These are phyloP conservation scores for Acanthochlamys bracteata DNA, from an alignment of 106 monocot genomes.

Conservation along the genomic window DNA sequence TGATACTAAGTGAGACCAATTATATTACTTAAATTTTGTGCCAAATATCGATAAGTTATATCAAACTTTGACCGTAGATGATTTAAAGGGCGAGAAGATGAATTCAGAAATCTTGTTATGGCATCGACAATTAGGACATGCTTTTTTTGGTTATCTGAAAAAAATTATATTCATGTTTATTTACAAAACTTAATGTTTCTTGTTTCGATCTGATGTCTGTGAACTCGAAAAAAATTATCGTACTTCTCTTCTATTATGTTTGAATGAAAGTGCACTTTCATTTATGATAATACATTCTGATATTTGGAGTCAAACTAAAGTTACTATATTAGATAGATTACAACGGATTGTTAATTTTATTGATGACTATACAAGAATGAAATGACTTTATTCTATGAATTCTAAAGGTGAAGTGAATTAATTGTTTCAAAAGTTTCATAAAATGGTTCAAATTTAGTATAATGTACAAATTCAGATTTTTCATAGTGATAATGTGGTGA, in stretches of 20 bases:
- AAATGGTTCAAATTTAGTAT: not conserved
- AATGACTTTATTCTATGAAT: not conserved
- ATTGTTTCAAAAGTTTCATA: not conserved
- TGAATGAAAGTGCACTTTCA: not conserved
- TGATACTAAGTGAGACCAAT: too few species aligned
- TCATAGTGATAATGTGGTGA: not conserved
- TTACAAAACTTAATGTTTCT: not conserved
- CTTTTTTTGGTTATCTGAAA: not conserved
- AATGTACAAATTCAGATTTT: not conserved
- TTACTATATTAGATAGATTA: not conserved
- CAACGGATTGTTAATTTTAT: not conserved
- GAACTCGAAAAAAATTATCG: too few species aligned
- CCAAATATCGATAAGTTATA: too few species aligned
- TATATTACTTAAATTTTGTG: too few species aligned
- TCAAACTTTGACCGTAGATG: not conserved
- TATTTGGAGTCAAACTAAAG: not conserved
- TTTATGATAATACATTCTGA: not conserved
- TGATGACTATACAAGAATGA: not conserved
- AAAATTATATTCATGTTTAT: not conserved
- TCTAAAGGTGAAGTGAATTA: not conserved
- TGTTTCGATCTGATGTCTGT: too few species aligned
- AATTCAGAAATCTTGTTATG: not conserved
- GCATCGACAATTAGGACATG: too few species aligned
- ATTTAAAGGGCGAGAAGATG: not conserved
- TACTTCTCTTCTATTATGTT: too few species aligned